phyloP scores from a whole-genome alignment of 179 eudicot species.

The Actinidia arguta region DNA sequence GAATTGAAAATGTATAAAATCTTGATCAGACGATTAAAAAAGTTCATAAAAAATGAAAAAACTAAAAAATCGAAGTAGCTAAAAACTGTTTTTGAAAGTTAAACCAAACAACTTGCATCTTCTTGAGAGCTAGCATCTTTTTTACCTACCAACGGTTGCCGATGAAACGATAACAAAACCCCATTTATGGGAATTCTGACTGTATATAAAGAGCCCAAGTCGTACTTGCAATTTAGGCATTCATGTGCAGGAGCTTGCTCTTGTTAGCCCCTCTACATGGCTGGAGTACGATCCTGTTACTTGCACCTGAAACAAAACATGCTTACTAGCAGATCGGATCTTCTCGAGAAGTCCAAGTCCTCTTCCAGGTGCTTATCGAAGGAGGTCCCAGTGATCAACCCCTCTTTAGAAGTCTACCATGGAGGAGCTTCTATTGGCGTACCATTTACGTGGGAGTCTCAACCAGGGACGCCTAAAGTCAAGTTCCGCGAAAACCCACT shows the following conservation, averaged over 20 bases:
- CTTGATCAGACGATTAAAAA: too few species aligned
- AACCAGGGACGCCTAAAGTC: conserved; percentile 39
- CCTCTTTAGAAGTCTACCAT: conserved; percentile 32
- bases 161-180: too few species aligned
- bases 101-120: background rate
- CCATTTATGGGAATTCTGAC: background rate
- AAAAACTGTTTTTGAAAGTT: too few species aligned
- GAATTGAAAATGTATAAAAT: too few species aligned
- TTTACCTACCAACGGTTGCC: too few species aligned
- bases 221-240: background rate
- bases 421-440: conserved; percentile 30
- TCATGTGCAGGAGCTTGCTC: background rate
- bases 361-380: conserved; percentile 7
- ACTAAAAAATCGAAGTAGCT: too few species aligned
- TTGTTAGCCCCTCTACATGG: background rate
- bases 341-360: conserved; percentile 16
- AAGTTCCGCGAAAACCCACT: conserved; percentile 19
- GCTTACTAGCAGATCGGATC: conserved; percentile 6
- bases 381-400: background rate
- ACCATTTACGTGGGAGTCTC: conserved; percentile 43
- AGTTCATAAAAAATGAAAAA: too few species aligned
- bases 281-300: background rate
- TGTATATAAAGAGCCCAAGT: background rate
- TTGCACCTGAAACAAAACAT: conserved; percentile 19
- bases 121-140: background rate